Conservation (phyloP, 768 basidiomycete genomes). For the Lactarius deliciosus region DNA sequence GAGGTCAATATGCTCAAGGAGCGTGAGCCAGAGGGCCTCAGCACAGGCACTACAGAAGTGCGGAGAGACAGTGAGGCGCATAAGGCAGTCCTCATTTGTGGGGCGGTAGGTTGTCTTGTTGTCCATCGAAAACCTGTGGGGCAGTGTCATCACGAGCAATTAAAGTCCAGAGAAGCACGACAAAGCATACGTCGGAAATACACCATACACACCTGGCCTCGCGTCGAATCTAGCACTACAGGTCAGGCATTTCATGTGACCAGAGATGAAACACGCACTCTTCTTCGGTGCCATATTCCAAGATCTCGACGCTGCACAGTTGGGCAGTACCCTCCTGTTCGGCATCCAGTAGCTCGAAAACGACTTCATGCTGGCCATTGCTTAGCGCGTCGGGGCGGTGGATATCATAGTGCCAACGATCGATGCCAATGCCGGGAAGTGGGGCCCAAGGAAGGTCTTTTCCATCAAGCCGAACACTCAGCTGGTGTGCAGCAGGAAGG, state of each 20-base stretch:
- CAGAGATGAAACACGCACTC: constrained; percentile 47
- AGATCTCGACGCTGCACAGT: constrained; percentile 71
- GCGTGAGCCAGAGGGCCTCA: constrained; percentile 71
- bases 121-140: constrained; percentile 55
- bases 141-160: not conserved
- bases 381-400: constrained; percentile 41
- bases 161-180: not conserved
- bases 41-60: constrained; percentile 74
- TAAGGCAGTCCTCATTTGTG: constrained; percentile 79
- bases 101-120: constrained; percentile 75
- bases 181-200: constrained; percentile 68
- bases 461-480: constrained; percentile 62
- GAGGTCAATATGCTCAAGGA: constrained; percentile 57
- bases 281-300: constrained; percentile 64
- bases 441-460: constrained; percentile 59
- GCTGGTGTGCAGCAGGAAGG: constrained; percentile 51
- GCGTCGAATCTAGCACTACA: constrained; percentile 53
- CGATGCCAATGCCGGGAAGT: constrained; percentile 54
- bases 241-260: constrained; percentile 8
- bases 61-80: constrained; percentile 68
- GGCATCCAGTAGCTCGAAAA: constrained; percentile 54
- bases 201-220: constrained; percentile 56
- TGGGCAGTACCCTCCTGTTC: constrained; percentile 54
- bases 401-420: constrained; percentile 77
- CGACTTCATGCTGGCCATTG: constrained; percentile 56